These are phyloP conservation scores for Luffa aegyptiaca DNA, from an alignment of 306 rosid genomes.

Conservation along the genomic window DNA sequence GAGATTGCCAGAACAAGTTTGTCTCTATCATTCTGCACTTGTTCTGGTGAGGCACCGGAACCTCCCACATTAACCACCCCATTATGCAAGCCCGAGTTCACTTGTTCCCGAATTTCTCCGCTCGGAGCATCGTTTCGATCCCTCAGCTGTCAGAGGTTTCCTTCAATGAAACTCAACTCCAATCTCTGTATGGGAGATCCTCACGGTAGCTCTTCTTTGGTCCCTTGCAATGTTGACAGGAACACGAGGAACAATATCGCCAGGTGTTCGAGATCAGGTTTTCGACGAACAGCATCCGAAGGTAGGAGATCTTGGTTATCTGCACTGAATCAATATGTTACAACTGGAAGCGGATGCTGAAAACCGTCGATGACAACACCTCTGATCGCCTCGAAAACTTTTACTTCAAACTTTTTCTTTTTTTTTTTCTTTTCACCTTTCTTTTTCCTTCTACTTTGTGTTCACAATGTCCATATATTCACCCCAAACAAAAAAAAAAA, in stretches of 20 bases:
- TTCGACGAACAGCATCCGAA: conserved; percentile 46
- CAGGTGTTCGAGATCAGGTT: conserved; percentile 49
- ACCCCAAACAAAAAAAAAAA: neutral
- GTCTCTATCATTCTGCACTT: conserved; percentile 68
- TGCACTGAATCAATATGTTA: conserved; percentile 59
- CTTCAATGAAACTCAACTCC: conserved; percentile 42
- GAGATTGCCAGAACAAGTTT: conserved; percentile 49
- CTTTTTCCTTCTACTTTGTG: neutral
- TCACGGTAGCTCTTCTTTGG: conserved; percentile 38
- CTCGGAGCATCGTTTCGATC: conserved; percentile 42
- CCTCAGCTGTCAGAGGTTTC: conserved; percentile 57
- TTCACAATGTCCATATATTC: neutral
- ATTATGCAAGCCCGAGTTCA: conserved; percentile 39
- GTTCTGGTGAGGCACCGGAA: conserved; percentile 44
- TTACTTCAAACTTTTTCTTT: neutral
- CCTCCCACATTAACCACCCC: conserved; percentile 54
- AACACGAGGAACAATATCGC: conserved; percentile 29
- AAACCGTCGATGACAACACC: neutral
- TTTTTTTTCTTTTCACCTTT: too few species aligned
- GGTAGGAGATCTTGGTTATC: conserved; percentile 69
- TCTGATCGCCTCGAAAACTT: neutral
- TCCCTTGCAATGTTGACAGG: conserved; percentile 31
- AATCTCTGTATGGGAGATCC: conserved; percentile 62
- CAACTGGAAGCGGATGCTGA: conserved; percentile 42
- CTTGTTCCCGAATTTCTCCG: conserved; percentile 30